These are phyloP conservation scores for Posidonia australis DNA, from an alignment of 106 monocot genomes.

Conservation along the genomic window DNA sequence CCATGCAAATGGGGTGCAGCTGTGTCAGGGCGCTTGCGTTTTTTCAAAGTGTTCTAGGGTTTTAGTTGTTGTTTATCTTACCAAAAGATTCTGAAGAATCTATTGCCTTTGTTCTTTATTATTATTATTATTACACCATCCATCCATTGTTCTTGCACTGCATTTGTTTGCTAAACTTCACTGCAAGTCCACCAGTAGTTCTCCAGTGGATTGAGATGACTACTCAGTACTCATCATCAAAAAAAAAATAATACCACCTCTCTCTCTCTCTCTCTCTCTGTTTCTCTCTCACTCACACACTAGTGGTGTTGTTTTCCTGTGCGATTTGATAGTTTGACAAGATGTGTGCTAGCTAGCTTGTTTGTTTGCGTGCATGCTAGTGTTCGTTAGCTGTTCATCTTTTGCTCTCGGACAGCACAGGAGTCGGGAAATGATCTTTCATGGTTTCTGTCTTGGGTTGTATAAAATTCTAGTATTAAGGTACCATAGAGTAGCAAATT, in stretches of 20 bases:
- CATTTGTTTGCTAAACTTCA: too few species aligned
- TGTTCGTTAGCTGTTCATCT: background rate
- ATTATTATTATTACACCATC: background rate
- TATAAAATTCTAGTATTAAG: too few species aligned
- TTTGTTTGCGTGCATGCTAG: background rate
- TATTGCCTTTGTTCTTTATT: background rate
- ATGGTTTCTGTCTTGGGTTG: too few species aligned
- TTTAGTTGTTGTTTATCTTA: background rate
- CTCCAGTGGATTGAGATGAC: background rate
- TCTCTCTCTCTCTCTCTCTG: background rate
- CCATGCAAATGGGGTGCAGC: slow-evolving; percentile 69
- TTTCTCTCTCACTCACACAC: background rate
- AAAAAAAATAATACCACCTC: background rate
- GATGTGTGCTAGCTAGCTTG: background rate
- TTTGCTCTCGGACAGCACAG: too few species aligned
- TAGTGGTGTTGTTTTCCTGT: too few species aligned
- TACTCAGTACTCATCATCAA: background rate
- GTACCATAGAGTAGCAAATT: too few species aligned
- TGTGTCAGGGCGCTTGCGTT: slow-evolving; percentile 24
- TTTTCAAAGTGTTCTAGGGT: background rate
- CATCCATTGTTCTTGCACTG: too few species aligned
- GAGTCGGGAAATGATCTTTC: too few species aligned
- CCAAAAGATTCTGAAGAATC: background rate
- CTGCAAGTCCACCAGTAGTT: background rate
- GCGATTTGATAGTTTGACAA: slow-evolving; percentile 2